Conservation (phyloP, 352 stramenopile genomes). For the Pythium sukuiense region DNA sequence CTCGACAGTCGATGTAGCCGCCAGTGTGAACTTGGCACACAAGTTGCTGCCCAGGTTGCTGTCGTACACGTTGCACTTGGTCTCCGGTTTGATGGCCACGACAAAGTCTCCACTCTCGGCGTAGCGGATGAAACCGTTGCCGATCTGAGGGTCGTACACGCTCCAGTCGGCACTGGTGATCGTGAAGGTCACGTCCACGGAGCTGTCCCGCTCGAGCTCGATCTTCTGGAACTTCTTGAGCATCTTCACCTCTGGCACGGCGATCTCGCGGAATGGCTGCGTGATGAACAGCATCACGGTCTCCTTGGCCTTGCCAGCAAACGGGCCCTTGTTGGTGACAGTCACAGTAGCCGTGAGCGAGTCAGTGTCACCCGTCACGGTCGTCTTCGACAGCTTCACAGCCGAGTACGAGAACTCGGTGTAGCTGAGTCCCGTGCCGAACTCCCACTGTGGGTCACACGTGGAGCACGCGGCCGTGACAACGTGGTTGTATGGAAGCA, state of each 20-base stretch:
- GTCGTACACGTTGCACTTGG: conserved; percentile 37
- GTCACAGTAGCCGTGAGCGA: conserved; percentile 17
- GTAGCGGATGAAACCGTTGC: conserved; percentile 37
- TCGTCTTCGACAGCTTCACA: conserved; percentile 35
- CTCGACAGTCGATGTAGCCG: conserved; percentile 13
- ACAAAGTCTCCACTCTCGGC: conserved; percentile 45
- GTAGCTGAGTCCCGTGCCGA: conserved; percentile 64
- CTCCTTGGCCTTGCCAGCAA: conserved; percentile 30
- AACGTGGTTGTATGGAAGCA: conserved; percentile 77
- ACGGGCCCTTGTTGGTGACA: conserved; percentile 30
- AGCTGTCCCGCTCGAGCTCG: conserved; percentile 32
- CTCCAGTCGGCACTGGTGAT: conserved; percentile 40
- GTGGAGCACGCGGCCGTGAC: conserved; percentile 34
- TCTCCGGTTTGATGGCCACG: conserved; percentile 49
- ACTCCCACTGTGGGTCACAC: conserved; percentile 49
- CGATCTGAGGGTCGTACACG: conserved; percentile 52
- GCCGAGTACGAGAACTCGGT: conserved; percentile 52
- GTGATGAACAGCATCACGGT: conserved; percentile 38
- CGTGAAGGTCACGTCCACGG: conserved; percentile 39
- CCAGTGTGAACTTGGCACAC: conserved; percentile 16
- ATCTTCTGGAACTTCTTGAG: conserved; percentile 54
- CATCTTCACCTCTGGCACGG: conserved; percentile 35
- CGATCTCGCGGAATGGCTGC: conserved; percentile 24
- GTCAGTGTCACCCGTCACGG: conserved; percentile 21
- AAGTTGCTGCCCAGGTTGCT: conserved; percentile 15